Evolutionary conservation across 2,329 filamentous ascomycete genomes (phyloP), one percentile per base, ranked within the genome.

Genomic region (Boeremia exigua): DNA sequence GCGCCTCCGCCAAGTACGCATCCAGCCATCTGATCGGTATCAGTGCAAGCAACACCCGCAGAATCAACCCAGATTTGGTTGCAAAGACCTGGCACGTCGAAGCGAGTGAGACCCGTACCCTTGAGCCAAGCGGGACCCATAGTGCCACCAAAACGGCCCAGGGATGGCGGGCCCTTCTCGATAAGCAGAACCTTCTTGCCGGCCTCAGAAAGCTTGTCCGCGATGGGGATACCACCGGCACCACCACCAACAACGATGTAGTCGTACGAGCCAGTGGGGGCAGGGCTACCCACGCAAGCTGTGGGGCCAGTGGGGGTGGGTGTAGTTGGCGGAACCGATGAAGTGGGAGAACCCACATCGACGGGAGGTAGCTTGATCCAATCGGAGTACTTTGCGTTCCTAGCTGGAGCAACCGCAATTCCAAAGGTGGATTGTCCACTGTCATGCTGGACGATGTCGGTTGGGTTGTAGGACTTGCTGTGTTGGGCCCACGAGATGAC

Each of bases 21-120:
- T 12, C 87, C 88, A 11, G 87, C 86, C 86, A 90, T 89, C 65
- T 88, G 85, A 59, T 88, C 87, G n/a, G 84, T 86, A 70, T 91
- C 88, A 1, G 81, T 82, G 73, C 88, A 91, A 32, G 85, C 83
- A 63, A 89, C 85, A 27, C 86, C 86, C 4, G 79, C 78, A 9
- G 84, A 86, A 66, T 88, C 82, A 4, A 79, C 76, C 83, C 86
- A 89, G 62, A 91, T 88, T 74, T 89, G 80, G 70, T 90, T 90
- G 72, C 86, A 89, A 56, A 90, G 82, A 50, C 87, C 86, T 0
- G 88, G 88, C 5, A 90, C 84, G 66, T 91, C 88, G 64, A 91
- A 90, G 44, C 88, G 86, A 6, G 88, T 90, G 30, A 90, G 74
- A 45, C 85, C 84, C 15, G 83, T 85, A 32, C 81, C 83, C 32